Evolutionary conservation across 345 rosid genomes (phyloP).

Genomic region (Eucalyptus leucophloia): DNA sequence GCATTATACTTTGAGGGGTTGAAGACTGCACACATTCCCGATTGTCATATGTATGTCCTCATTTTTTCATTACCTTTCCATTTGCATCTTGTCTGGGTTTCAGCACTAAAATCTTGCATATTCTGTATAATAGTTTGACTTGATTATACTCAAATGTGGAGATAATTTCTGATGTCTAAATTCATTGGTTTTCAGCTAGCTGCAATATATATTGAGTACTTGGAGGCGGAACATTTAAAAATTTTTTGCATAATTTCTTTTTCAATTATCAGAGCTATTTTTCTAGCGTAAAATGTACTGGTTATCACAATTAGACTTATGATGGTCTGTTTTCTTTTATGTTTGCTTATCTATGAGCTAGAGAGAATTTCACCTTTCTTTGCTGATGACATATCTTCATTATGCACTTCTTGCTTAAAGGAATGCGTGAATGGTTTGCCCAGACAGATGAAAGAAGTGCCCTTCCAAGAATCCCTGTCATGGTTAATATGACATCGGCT

Average conservation of each 20-base stretch:
- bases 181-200: background rate
- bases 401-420: constrained; percentile 11
- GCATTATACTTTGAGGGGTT: background rate
- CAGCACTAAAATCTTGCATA: background rate
- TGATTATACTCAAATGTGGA: background rate
- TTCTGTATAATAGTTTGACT: background rate
- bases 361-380: background rate
- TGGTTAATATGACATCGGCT: constrained; percentile 92
- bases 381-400: background rate
- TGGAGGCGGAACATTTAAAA: background rate
- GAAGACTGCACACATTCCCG: background rate
- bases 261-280: background rate
- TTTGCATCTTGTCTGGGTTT: background rate
- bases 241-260: background rate
- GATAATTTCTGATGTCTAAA: background rate
- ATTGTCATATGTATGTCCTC: background rate
- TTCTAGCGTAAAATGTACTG: background rate
- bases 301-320: background rate
- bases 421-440: constrained; percentile 94
- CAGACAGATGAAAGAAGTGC: constrained; percentile 94
- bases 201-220: background rate
- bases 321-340: background rate
- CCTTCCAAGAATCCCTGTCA: constrained; percentile 89
- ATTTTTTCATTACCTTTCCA: background rate
- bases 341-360: background rate